Evolutionary conservation across 768 basidiomycete species (phyloP).

Genomic region (Russula dissimulans): DNA sequence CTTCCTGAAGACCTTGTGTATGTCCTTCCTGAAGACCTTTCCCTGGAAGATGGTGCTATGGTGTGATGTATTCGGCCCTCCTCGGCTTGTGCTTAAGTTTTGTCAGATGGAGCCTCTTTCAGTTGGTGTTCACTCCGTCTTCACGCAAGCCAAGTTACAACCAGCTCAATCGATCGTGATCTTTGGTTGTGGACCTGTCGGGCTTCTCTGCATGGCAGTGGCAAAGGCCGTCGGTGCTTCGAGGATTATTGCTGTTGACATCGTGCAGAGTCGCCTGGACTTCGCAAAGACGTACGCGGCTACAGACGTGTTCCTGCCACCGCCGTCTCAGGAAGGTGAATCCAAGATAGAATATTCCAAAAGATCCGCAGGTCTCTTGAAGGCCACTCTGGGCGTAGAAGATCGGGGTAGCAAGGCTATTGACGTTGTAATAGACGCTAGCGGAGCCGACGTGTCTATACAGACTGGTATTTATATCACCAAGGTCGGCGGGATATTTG

Average conservation of each 20-base stretch:
- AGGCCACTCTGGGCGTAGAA: conserved; percentile 50
- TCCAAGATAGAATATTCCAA: conserved; percentile 58
- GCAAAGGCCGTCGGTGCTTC: conserved; percentile 87
- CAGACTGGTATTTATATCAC: conserved; percentile 75
- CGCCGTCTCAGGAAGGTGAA: conserved; percentile 53
- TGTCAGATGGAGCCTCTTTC: conserved; percentile 86
- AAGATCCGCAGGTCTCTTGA: conserved; percentile 62
- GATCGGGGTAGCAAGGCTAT: conserved; percentile 64
- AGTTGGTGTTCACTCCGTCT: conserved; percentile 84
- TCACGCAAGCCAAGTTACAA: conserved; percentile 62
- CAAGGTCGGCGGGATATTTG: conserved; percentile 65
- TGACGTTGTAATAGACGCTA: conserved; percentile 86
- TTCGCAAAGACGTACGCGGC: conserved; percentile 85
- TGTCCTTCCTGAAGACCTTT: conserved; percentile 70
- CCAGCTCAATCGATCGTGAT: conserved; percentile 70
- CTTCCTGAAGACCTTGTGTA: conserved; percentile 82
- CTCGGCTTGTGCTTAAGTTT: neutral
- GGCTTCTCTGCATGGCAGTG: conserved; percentile 90
- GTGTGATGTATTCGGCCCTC: conserved; percentile 30
- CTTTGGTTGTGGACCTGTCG: conserved; percentile 85
- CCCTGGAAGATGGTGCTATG: conserved; percentile 93
- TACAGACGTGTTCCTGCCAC: conserved; percentile 63
- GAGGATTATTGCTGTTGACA: conserved; percentile 79
- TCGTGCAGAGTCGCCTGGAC: conserved; percentile 62
- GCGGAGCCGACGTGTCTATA: conserved; percentile 87